A percentile compares a stretch with the other conserved stretches of the same genome.
These are phyloP conservation scores for Penicillium sp. DNA, from an alignment of 2,329 filamentous ascomycete species.

Conservation along the genomic window DNA sequence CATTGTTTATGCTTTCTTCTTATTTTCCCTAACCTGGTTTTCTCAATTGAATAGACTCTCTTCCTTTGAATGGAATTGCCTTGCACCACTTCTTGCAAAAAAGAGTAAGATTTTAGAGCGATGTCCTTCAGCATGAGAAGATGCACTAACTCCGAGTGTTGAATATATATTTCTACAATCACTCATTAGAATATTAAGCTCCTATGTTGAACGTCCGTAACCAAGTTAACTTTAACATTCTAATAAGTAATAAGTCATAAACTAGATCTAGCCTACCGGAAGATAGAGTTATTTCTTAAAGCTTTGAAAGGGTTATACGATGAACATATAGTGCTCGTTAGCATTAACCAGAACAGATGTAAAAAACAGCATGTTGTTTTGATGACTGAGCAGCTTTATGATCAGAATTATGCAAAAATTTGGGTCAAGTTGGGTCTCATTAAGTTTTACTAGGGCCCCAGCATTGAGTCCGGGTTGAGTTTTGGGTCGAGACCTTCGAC, in stretches of 20 bases:
- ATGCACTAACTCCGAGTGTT: background rate
- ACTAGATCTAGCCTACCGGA: background rate
- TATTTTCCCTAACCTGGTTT: background rate
- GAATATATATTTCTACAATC: background rate
- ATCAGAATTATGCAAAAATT: background rate
- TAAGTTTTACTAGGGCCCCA: background rate
- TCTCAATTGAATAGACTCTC: background rate
- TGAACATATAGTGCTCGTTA: background rate
- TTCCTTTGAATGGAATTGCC: background rate
- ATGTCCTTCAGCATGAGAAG: background rate
- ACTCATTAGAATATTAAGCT: background rate
- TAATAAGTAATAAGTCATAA: background rate
- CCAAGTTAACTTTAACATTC: background rate
- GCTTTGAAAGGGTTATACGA: background rate
- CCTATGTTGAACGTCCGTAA: background rate
- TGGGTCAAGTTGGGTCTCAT: background rate
- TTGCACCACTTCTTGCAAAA: background rate
- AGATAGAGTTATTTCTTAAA: background rate
- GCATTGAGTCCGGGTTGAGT: constrained; percentile 1
- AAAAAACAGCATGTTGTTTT: constrained; percentile 1
- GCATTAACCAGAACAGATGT: background rate
- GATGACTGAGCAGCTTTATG: background rate
- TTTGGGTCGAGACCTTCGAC: background rate
- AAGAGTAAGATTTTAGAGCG: background rate
- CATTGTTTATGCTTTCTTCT: background rate